phyloP scores from a whole-genome alignment of 1,284 basidiomycete genomes.

The Sporisorium graminicola region DNA sequence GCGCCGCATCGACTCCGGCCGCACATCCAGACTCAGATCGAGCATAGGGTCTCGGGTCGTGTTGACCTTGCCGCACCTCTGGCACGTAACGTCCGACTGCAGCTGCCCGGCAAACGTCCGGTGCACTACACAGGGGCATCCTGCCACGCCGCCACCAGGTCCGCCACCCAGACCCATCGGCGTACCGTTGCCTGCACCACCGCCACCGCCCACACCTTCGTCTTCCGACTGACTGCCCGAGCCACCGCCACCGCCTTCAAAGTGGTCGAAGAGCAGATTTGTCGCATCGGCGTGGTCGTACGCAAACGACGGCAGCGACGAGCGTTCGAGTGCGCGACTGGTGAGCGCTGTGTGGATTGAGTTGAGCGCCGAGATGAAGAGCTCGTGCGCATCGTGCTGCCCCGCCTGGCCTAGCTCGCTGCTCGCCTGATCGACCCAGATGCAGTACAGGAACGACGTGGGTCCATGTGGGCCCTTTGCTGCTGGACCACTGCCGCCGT shows the following conservation, averaged over 20 bases:
- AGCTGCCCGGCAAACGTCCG: slow-evolving; percentile 88
- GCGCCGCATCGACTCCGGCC: slow-evolving; percentile 49
- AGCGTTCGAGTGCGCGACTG: slow-evolving; percentile 43
- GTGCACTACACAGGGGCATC: slow-evolving; percentile 91
- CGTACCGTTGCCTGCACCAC: slow-evolving; percentile 13
- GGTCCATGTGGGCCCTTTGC: slow-evolving; percentile 79
- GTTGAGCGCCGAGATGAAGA: slow-evolving; percentile 68
- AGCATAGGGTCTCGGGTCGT: slow-evolving; percentile 89
- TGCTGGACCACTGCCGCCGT: slow-evolving; percentile 4
- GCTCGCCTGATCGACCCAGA: slow-evolving; percentile 81
- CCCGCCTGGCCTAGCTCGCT: slow-evolving; percentile 87
- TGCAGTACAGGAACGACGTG: slow-evolving; percentile 83
- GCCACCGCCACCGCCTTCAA: slow-evolving; percentile 38
- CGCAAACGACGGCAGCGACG: slow-evolving; percentile 45
- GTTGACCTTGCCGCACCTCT: slow-evolving; percentile 79
- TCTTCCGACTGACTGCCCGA: slow-evolving; percentile 45
- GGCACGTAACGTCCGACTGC: slow-evolving; percentile 90
- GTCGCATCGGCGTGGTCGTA: slow-evolving; percentile 47
- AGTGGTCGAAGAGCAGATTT: slow-evolving; percentile 52
- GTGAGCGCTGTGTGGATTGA: slow-evolving; percentile 62
- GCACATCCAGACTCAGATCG: slow-evolving; percentile 88
- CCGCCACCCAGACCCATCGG: slow-evolving; percentile 10
- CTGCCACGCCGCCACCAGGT: slow-evolving; percentile 32
- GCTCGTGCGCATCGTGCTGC: slow-evolving; percentile 93
- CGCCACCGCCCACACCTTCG: slow-evolving; percentile 23